phyloP scores from a whole-genome alignment of 441 rosid genomes.

The Francoa sonchifolia region DNA sequence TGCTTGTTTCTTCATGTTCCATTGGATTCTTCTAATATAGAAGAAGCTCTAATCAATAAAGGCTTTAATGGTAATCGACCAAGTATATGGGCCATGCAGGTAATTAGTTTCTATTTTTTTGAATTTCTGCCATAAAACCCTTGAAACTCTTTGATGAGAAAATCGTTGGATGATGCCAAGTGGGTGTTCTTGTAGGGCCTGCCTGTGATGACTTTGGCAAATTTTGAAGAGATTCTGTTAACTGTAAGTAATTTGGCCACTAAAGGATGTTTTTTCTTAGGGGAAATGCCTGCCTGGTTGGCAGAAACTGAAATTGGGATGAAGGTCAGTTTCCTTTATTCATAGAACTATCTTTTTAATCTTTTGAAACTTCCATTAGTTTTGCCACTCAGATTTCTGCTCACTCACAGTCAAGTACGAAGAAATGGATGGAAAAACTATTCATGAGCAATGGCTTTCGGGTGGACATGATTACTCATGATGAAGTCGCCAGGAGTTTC shows the following conservation, averaged over 20 bases:
- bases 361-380: neutral
- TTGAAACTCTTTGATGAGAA: constrained; percentile 5
- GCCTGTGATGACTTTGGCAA: constrained; percentile 46
- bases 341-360: neutral
- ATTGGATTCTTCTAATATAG: constrained; percentile 32
- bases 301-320: constrained; percentile 39
- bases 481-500: constrained; percentile 44
- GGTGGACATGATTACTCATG: constrained; percentile 35
- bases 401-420: constrained; percentile 31
- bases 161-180: too few relatives aligned
- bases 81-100: constrained; percentile 87
- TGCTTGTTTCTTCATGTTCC: constrained; percentile 70
- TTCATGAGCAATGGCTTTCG: constrained; percentile 65
- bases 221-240: constrained; percentile 55
- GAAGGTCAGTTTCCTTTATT: constrained; percentile 28
- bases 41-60: constrained; percentile 33
- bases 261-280: constrained; percentile 54
- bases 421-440: constrained; percentile 48
- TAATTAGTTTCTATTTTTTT: constrained; percentile 14
- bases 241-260: constrained; percentile 53
- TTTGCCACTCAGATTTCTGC: constrained; percentile 5
- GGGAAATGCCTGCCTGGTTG: constrained; percentile 63
- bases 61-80: constrained; percentile 68
- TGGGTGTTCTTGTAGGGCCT: constrained; percentile 35
- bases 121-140: neutral